These are phyloP conservation scores for Lizonia empirigonia DNA, from an alignment of 2,329 filamentous ascomycete genomes.

Conservation along the genomic window DNA sequence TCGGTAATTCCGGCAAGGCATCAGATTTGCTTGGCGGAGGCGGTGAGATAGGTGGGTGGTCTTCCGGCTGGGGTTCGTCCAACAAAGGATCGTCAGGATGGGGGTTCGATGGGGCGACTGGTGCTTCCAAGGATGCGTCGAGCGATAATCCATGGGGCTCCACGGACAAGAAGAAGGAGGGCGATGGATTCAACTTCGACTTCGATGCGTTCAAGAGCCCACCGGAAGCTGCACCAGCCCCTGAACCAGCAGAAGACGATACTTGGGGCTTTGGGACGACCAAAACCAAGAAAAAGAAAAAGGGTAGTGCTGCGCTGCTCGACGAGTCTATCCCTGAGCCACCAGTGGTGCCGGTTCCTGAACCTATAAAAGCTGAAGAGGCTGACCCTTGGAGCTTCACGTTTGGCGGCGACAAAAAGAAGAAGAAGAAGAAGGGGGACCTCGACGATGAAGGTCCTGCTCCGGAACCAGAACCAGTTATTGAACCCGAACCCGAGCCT, in stretches of 20 bases:
- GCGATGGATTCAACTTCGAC: constrained; percentile 42
- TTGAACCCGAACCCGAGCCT: constrained; percentile 27
- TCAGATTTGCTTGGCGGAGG: constrained; percentile 30
- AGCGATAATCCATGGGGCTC: constrained; percentile 43
- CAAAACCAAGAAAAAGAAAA: constrained; percentile 52
- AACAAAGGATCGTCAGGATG: constrained; percentile 32
- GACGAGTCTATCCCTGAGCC: constrained; percentile 29
- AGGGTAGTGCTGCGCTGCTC: constrained; percentile 31
- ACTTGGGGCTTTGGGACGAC: constrained; percentile 46
- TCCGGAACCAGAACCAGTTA: constrained; percentile 26
- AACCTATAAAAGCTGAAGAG: constrained; percentile 31
- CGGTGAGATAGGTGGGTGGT: constrained; percentile 29
- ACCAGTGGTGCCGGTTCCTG: constrained; percentile 31
- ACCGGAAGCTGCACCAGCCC: constrained; percentile 7
- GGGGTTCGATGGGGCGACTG: constrained; percentile 31
- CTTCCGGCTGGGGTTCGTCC: constrained; percentile 30
- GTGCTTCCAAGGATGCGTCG: constrained; percentile 39
- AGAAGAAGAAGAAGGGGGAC: constrained; percentile 38
- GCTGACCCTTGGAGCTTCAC: constrained; percentile 39
- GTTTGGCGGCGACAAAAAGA: constrained; percentile 33
- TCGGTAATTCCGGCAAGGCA: constrained; percentile 44
- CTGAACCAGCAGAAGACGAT: constrained; percentile 39
- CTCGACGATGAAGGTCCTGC: constrained; percentile 29
- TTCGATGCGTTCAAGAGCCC: constrained; percentile 41
- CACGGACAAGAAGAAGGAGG: constrained; percentile 45